Percentiles rank a stretch among this genome's conserved stretches.
These are phyloP conservation scores for Eucalyptus pauciflora DNA, from an alignment of 345 rosid species.

Conservation along the genomic window DNA sequence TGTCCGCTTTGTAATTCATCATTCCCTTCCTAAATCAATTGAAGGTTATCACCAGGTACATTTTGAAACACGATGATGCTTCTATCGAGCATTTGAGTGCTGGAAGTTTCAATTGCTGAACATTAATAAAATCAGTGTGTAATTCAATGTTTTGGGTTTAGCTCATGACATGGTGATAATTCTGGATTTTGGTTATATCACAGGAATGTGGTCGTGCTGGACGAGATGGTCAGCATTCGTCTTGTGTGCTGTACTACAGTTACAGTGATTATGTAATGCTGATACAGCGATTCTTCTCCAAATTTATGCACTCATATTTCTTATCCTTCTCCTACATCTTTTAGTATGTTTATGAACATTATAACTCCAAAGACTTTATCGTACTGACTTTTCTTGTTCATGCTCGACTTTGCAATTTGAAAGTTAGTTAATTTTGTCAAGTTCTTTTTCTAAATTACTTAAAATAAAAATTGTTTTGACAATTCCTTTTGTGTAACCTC, in stretches of 20 bases:
- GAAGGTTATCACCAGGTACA: slow-evolving; percentile 99
- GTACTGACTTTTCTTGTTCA: neutral
- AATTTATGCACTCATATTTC: neutral
- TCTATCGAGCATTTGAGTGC: neutral
- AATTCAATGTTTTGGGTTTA: neutral
- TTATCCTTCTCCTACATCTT: neutral
- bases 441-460: neutral
- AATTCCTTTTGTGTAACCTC: neutral
- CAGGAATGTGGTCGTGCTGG: slow-evolving; percentile 99
- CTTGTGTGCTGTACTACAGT: slow-evolving; percentile 86
- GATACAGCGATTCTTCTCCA: neutral
- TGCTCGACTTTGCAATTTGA: neutral
- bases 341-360: neutral
- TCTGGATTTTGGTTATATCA: neutral
- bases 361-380: neutral
- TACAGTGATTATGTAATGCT: slow-evolving; percentile 82
- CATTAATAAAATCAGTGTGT: neutral
- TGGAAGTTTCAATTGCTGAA: neutral
- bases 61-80: neutral
- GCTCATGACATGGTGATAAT: neutral
- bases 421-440: neutral
- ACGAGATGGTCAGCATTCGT: slow-evolving; percentile 87
- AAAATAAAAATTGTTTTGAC: neutral
- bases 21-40: slow-evolving; percentile 95
- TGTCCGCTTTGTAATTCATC: slow-evolving; percentile 98